These are phyloP conservation scores for Syzygium aromaticum DNA, from an alignment of 345 rosid genomes.

Conservation along the genomic window DNA sequence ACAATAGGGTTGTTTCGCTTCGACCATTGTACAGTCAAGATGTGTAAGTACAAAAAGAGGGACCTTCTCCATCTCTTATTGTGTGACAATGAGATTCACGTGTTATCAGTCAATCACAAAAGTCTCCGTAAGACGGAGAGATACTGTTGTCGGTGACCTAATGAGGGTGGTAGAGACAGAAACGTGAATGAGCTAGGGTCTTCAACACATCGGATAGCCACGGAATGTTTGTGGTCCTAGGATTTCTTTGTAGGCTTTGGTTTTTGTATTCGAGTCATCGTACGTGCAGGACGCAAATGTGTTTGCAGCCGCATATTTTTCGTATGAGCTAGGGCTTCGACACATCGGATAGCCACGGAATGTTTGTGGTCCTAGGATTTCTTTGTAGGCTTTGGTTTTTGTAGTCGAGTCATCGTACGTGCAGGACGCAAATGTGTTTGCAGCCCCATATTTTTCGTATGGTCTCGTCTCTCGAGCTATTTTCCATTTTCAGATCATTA, in stretches of 20 bases:
- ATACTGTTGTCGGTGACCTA: too few relatives aligned
- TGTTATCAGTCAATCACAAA: neutral
- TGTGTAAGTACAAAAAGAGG: neutral
- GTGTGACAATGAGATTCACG: neutral
- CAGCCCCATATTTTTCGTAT: neutral
- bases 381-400: neutral
- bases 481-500: neutral
- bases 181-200: neutral
- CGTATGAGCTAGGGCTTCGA: too few relatives aligned
- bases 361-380: neutral
- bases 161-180: neutral
- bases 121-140: neutral
- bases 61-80: neutral
- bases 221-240: neutral
- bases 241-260: neutral
- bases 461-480: neutral
- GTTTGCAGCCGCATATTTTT: neutral
- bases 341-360: neutral
- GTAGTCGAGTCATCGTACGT: neutral
- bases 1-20: neutral
- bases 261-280: neutral
- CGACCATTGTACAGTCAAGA: neutral
- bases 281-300: neutral
- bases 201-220: too few relatives aligned
- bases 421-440: neutral